Evolutionary conservation across 208 protist genomes (phyloP), one percentile per base, ranked within the genome.

Genomic region (Herpetomonas tarakana): DNA sequence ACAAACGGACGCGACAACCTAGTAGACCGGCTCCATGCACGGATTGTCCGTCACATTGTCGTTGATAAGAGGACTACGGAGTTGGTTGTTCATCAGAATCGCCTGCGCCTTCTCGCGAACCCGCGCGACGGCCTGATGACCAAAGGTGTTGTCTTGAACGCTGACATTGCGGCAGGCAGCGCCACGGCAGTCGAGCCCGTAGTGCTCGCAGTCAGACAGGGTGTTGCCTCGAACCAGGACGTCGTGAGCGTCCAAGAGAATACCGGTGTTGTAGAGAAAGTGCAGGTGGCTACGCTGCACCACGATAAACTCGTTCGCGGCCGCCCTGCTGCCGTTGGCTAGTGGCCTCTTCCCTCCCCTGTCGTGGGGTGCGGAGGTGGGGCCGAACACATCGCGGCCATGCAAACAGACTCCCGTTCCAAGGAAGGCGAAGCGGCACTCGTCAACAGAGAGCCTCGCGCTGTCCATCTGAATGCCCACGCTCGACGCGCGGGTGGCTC

Each of bases 11-110:
- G 25, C 7, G 52, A 7, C 57, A 54, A 59, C 27, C n/a, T 19
- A 94, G 63, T 94, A 94, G 44, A 76, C 71, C 0, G 83, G 52
- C 28, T 86, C 75, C 73, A 87, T 68, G 52, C 71, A 87, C 11
- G 81, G 79, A 52, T 92, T 92, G 7, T 81, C 71, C 41, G 58
- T 28, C 7, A 63, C 47, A 50, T 88, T 88, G 27, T 89, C 76
- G 47, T 81, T 65, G 2, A 90, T 47, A 1, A 80, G 83, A 14
- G 90, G 64, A 52, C 58, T 74, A 50, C 79, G 70, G 18, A 90
- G 63, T 26, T 78, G 52, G 63, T 92, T 95, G 60, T 90, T 59
- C 52, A 92, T 44, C 35, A 94, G 57, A 49, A 68, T 71, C 27
- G 76, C 78, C 1, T 65, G 74, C 14, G 68, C 80, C 9, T 68